A percentile compares a stretch with the other conserved stretches of the same genome.
Conservation (phyloP, 306 rosid species). For the Dicorynia guianensis region DNA sequence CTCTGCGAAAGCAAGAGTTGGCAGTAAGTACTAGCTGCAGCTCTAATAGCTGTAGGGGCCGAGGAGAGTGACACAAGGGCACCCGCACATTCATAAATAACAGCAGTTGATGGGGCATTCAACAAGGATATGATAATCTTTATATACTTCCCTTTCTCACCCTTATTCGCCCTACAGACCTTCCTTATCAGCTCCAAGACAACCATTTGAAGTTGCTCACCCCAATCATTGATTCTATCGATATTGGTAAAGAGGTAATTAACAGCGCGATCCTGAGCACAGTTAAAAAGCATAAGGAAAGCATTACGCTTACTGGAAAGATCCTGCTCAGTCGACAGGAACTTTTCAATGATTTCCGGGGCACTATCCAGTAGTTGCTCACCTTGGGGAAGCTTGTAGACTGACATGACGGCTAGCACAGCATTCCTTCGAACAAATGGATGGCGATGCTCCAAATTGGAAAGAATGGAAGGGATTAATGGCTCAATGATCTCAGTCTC, state of each 20-base stretch:
- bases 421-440: conserved; percentile 71
- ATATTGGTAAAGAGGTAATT: conserved; percentile 65
- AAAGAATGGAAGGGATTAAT: conserved; percentile 63
- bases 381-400: conserved; percentile 73
- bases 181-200: conserved; percentile 85
- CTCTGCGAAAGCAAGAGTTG: conserved; percentile 91
- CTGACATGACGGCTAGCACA: conserved; percentile 64
- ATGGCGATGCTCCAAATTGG: conserved; percentile 69
- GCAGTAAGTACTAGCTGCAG: conserved; percentile 82
- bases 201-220: conserved; percentile 90
- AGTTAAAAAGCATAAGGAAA: conserved; percentile 80
- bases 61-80: conserved; percentile 90
- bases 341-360: conserved; percentile 85
- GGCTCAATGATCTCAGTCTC: conserved; percentile 79
- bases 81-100: conserved; percentile 87
- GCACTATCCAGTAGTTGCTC: conserved; percentile 81
- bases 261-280: conserved; percentile 90
- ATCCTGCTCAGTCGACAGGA: conserved; percentile 70
- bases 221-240: conserved; percentile 84
- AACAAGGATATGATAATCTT: conserved; percentile 78
- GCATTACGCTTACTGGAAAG: conserved; percentile 67
- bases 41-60: conserved; percentile 91
- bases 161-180: conserved; percentile 83
- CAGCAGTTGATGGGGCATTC: conserved; percentile 82
- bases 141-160: conserved; percentile 85